These are phyloP conservation scores for Infundibulicybe gibba DNA, from an alignment of 768 basidiomycete genomes.

Conservation along the genomic window DNA sequence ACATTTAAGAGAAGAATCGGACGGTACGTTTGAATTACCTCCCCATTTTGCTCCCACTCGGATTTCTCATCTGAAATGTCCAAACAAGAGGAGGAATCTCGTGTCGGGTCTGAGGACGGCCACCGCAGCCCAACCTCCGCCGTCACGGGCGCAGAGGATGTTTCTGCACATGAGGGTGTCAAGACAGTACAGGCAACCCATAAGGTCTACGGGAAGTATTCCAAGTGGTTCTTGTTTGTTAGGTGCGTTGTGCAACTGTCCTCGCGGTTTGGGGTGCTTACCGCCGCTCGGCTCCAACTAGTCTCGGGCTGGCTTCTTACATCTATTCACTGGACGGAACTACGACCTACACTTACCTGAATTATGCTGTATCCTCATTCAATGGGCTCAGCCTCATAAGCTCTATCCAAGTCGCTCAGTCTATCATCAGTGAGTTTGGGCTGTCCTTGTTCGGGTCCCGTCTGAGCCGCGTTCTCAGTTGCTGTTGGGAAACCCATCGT, in stretches of 20 bases:
- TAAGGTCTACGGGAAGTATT: slow-evolving; percentile 48
- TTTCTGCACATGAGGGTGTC: slow-evolving; percentile 35
- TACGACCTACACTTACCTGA: slow-evolving; percentile 65
- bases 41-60: too few species aligned
- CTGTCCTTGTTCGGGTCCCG: background rate
- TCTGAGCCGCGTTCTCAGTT: slow-evolving; percentile 14
- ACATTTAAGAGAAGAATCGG: too few species aligned
- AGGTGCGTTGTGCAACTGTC: slow-evolving; percentile 33
- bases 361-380: slow-evolving; percentile 52
- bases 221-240: slow-evolving; percentile 57
- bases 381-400: slow-evolving; percentile 50
- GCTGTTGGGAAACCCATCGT: slow-evolving; percentile 62
- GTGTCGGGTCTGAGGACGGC: too few species aligned
- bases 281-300: slow-evolving; percentile 12
- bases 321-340: slow-evolving; percentile 73
- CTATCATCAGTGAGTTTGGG: slow-evolving; percentile 43
- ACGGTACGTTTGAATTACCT: too few species aligned
- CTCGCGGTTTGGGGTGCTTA: background rate
- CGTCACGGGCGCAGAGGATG: slow-evolving; percentile 7
- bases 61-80: too few species aligned
- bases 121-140: too few species aligned
- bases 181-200: slow-evolving; percentile 47
- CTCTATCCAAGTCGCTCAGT: slow-evolving; percentile 51
- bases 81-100: too few species aligned
- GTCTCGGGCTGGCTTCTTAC: slow-evolving; percentile 67